Evolutionary conservation across 1,284 basidiomycete genomes (phyloP), one percentile per base, ranked within the genome.

Genomic region (Moesziomyces antarcticus): DNA sequence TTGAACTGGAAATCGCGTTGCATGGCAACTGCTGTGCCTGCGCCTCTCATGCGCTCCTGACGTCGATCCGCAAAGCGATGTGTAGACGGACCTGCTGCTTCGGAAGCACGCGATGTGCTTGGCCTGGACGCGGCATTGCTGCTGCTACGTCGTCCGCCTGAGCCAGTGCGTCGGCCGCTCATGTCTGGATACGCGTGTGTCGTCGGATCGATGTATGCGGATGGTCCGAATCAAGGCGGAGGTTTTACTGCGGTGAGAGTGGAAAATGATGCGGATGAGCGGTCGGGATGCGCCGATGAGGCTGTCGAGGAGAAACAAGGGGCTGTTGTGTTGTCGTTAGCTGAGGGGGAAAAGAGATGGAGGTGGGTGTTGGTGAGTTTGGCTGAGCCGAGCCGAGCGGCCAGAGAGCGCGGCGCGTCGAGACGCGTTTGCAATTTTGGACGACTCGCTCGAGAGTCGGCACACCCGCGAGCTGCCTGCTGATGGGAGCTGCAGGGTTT

Each of bases 11-110:
- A 74, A n/a, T 70, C 67, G 46, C 66, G 46, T 20, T 74, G 72
- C 37, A 74, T 74, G 10, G 72, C 72, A 14, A 69, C 59, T 18
- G 60, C 58, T 1, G 66, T 74, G 25, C 73, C 73, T 24, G 73
- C 73, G 35, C 73, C 73, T 51, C 73, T 53, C 73, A 75, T 75
- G 16, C 73, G 69, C 27, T 75, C 62, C 37, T 75, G 73, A 18
- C 73, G 47, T 25, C 73, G 50, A 3, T 75, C 65, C 9, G 71
- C 70, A 46, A 75, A 75, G 6, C 69, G 63, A 52, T 69, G 51
- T 6, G 56, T 42, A 4, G 73, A 68, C 30, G 69, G 50, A 6
- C 53, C 60, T 14, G 62, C 50, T 13, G 41, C 41, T 11, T 57
- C 56, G 47, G 56, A 43, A 37, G 35, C 35, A 37, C 35, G 35